Evolutionary conservation across 1,284 basidiomycete genomes (phyloP), one percentile per base, ranked within the genome.

Genomic region (Tilletia setariae): DNA sequence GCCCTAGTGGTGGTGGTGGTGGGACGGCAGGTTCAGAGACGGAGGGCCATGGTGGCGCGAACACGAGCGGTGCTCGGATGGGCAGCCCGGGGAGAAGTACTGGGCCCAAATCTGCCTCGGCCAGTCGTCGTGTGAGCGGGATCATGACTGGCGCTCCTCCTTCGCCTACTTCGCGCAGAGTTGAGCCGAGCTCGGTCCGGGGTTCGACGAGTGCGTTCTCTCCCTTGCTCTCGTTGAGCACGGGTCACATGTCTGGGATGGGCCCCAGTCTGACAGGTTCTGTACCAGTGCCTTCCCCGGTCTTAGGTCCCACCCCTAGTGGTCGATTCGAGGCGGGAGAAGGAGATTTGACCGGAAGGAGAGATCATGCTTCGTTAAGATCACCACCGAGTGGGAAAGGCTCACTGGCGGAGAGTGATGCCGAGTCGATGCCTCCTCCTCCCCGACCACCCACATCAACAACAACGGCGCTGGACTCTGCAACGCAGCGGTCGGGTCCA

Each of bases 141-240:
- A 71, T 76, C 28, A 53, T 72, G 56, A 61, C 56, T 35, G 56
- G 56, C 1, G 73, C 72, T 11, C 71, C 75, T 8, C 63, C 71
- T 42, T 73, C 75, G 44, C 72, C 74, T 21, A 70, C 67, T 8
- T 65, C 64, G 28, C 64, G 64, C 46, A 9, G 30, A 28, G 42
- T 7, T 65, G 65, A 23, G 63, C 69, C 11, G 42, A 51, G 8
- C 30, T 68, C 9, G 68, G 67, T 42, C 53, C 28, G 47, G 68
- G 6, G 69, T 2, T 69, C 71, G 44, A 68, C 70, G 1, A 75
- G 72, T 66, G 75, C 73, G 40, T 76, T 73, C 53, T 73, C 75
- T 59, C 73, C 73, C 32, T 44, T 74, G 28, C 70, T 73, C 2
- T 67, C 68, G 40, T 68, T 74, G 72, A 70, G n/a, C n/a, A 69